These are phyloP conservation scores for Fusarium dlaminii DNA, from an alignment of 2,329 filamentous ascomycete species.

Conservation along the genomic window DNA sequence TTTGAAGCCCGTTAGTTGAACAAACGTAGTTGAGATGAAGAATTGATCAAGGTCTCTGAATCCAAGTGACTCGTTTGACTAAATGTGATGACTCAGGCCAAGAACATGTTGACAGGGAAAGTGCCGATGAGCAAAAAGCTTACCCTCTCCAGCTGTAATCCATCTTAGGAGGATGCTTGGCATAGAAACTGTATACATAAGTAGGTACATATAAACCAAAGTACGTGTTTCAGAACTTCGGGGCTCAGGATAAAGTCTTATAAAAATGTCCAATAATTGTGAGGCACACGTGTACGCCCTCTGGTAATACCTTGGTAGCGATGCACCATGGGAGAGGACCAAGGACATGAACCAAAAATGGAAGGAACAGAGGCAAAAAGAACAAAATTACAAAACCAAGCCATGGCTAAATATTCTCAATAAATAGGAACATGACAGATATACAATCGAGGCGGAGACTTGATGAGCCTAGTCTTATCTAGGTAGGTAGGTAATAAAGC, in stretches of 20 bases:
- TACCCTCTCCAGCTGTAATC: conserved; percentile 3
- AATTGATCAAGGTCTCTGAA: neutral
- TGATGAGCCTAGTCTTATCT: neutral
- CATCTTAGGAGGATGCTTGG: neutral
- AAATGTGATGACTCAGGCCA: conserved; percentile 6
- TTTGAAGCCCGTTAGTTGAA: neutral
- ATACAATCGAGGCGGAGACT: neutral
- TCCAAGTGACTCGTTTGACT: neutral
- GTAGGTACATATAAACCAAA: neutral
- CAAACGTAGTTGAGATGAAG: neutral
- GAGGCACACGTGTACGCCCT: neutral
- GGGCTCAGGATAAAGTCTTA: neutral
- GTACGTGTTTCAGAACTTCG: neutral
- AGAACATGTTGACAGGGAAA: conserved; percentile 8
- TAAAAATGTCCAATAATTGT: neutral
- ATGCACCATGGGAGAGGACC: neutral
- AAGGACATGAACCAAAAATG: neutral
- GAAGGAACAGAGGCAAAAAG: neutral
- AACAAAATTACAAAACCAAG: neutral
- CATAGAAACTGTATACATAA: neutral
- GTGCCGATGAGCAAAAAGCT: conserved; percentile 5
- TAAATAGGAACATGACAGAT: neutral
- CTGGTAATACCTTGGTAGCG: neutral
- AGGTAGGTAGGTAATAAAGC: neutral
- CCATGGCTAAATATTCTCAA: neutral